Evolutionary conservation across 176 grass and related monocot species (phyloP).

Genomic region (Saccharum spontaneum): DNA sequence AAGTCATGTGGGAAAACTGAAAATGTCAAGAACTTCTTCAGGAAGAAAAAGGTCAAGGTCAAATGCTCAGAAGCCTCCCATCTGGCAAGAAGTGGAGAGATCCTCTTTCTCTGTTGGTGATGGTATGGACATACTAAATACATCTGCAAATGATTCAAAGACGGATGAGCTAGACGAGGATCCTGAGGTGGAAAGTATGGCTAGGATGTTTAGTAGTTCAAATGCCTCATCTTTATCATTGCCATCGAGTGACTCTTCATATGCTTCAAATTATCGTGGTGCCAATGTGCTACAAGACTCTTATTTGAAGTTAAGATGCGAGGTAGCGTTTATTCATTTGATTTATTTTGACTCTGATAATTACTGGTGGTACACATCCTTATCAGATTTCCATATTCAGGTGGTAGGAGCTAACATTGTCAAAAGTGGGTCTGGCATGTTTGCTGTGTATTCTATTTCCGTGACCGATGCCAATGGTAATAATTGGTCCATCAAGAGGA

Average conservation of each 20-base stretch:
- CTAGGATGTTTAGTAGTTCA: conserved; percentile 62
- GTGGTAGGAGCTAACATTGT: conserved; percentile 93
- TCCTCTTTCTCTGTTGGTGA: conserved; percentile 56
- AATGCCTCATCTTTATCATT: conserved; percentile 72
- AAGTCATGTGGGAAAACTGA: conserved; percentile 58
- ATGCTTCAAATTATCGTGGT: conserved; percentile 61
- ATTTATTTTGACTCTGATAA: conserved; percentile 19
- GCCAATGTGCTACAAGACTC: conserved; percentile 80
- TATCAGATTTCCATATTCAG: conserved; percentile 50
- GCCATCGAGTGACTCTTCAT: conserved; percentile 58
- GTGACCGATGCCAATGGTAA: conserved; percentile 84
- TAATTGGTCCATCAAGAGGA: conserved; percentile 98
- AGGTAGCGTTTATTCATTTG: conserved; percentile 52
- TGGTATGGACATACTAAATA: conserved; percentile 59
- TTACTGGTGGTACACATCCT: conserved; percentile 24
- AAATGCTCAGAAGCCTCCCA: conserved; percentile 51
- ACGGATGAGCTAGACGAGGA: conserved; percentile 45
- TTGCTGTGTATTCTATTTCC: conserved; percentile 95
- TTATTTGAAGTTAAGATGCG: conserved; percentile 94
- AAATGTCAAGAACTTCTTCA: conserved; percentile 55
- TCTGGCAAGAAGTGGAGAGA: conserved; percentile 74
- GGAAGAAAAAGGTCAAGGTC: conserved; percentile 76
- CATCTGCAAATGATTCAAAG: conserved; percentile 52
- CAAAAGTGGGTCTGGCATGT: conserved; percentile 97
- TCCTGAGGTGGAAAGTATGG: conserved; percentile 54